Percentiles rank a stretch among this genome's conserved stretches.
Evolutionary conservation across 805 yeast species (phyloP).

Genomic region (Spencermartinsiella europaea): DNA sequence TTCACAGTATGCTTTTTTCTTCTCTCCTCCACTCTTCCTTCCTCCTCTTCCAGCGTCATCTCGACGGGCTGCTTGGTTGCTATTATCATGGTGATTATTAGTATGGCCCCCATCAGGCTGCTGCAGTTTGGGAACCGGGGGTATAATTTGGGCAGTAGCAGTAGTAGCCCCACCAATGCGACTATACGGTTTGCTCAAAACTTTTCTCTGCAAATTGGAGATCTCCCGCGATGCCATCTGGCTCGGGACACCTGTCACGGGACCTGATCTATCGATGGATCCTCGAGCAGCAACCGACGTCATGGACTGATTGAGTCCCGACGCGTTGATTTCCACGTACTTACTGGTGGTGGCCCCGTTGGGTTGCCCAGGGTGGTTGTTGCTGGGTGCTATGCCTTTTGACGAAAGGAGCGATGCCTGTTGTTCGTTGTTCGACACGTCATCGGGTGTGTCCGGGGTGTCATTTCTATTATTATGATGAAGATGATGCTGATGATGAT

Average conservation of each 20-base stretch:
- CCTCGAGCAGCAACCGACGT: constrained; percentile 34
- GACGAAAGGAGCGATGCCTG: not conserved
- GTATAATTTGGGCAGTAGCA: constrained; percentile 22
- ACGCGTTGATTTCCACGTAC: constrained; percentile 42
- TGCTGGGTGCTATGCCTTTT: not conserved
- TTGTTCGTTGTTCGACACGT: not conserved
- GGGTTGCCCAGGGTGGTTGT: not conserved
- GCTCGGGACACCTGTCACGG: constrained; percentile 29
- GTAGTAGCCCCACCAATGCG: not conserved
- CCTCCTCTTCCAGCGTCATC: not conserved
- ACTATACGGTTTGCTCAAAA: constrained; percentile 16
- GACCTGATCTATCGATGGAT: constrained; percentile 23
- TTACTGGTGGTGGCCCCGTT: not conserved
- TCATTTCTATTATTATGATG: not conserved
- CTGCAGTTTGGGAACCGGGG: constrained; percentile 26
- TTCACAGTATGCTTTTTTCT: constrained; percentile 57
- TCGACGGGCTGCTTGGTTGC: constrained; percentile 17
- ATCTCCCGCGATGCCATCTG: constrained; percentile 37
- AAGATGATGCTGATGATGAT: not conserved
- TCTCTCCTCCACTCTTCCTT: not conserved
- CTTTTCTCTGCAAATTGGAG: constrained; percentile 38
- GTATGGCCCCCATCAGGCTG: constrained; percentile 13
- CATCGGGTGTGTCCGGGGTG: not conserved
- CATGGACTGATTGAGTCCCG: constrained; percentile 49
- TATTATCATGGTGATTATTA: constrained; percentile 4